phyloP scores from a whole-genome alignment of 495 filamentous ascomycete genomes.

The Aspergillus sclerotiicarbonarius region DNA sequence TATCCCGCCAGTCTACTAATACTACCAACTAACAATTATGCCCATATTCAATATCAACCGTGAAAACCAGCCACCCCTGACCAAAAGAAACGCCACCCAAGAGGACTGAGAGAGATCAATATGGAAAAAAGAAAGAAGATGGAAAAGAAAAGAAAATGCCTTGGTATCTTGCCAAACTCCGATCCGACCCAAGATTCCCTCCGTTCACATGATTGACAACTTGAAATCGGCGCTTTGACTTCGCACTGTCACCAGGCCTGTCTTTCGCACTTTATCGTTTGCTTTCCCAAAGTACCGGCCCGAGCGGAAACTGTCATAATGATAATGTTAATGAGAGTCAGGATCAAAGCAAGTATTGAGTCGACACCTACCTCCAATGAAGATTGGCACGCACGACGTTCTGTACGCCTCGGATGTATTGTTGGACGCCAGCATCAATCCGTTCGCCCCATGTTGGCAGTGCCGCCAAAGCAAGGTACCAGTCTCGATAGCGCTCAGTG shows the following conservation, averaged over 20 bases:
- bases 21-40: too few relatives aligned
- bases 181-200: not conserved
- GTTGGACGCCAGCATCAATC: slow-evolving; percentile 28
- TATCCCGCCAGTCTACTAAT: too few relatives aligned
- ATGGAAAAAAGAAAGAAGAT: not conserved
- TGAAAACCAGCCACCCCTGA: too few relatives aligned
- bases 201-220: slow-evolving; percentile 2
- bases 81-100: not conserved
- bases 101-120: not conserved
- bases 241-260: slow-evolving; percentile 16
- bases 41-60: too few relatives aligned
- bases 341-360: not conserved
- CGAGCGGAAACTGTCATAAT: slow-evolving; percentile 21
- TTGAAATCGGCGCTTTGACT: slow-evolving; percentile 9
- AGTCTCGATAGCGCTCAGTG: slow-evolving; percentile 25
- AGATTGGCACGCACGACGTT: slow-evolving; percentile 31
- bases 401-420: slow-evolving; percentile 32
- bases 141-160: not conserved
- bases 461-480: slow-evolving; percentile 29
- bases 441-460: slow-evolving; percentile 32
- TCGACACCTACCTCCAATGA: slow-evolving; percentile 33
- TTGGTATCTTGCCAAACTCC: not conserved
- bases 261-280: slow-evolving; percentile 18
- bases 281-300: slow-evolving; percentile 22
- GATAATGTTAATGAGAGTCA: not conserved